Base-by-base conservation (phyloP, 345 rosid species). In the Hirschfeldia incana region DNA sequence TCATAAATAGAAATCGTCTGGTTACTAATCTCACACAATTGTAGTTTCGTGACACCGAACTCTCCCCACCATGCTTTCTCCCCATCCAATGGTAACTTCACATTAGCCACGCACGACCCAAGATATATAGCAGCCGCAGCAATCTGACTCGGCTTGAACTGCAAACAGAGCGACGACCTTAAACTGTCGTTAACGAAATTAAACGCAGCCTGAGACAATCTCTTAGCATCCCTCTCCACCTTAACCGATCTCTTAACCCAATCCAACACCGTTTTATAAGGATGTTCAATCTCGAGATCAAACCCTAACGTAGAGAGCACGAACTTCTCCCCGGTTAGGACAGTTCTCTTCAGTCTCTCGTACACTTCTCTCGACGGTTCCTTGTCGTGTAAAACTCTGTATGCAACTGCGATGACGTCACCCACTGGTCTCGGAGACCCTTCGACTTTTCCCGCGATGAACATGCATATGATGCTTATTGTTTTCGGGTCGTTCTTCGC, bases 361-460 rank as follows among this genome's bases (percentile, higher is more conserved):
- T 7, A 74, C 36, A 12, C 70, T 4, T 74, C 34, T 51, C 11
- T 49, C 10, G 17, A 65, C 27, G 70, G 70, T 0, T 49, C 36
- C 6, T 21, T 74, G 49, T 26, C 5, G 33, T 12, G 9, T 51
- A 74, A 51, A 32, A 64, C 7, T 70, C 4, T 17, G 53, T 64
- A 51, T 4, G 15, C 33, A 1, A 7, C 27, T 2, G 1, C 0
- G 27, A 65, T 5, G 30, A 74, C 77, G 9, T 51, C 36, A 21
- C 64, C 36, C 0, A 36, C 64, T 6, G 64, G 53, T 1, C 28
- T 49, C 13, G 77, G 77, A 12, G 64, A 74, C 12, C 49, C 77
- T 64, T 74, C 77, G 6, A 21, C 27, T 65, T 74, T 74, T 1
- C 77, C 77, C 1, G 77, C 77, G n/a, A 74, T 65, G 1, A 74